A percentile compares a stretch with the other conserved stretches of the same genome.
These are phyloP conservation scores for Chlorella ohadii DNA, from an alignment of 139 green algal species.

Conservation along the genomic window DNA sequence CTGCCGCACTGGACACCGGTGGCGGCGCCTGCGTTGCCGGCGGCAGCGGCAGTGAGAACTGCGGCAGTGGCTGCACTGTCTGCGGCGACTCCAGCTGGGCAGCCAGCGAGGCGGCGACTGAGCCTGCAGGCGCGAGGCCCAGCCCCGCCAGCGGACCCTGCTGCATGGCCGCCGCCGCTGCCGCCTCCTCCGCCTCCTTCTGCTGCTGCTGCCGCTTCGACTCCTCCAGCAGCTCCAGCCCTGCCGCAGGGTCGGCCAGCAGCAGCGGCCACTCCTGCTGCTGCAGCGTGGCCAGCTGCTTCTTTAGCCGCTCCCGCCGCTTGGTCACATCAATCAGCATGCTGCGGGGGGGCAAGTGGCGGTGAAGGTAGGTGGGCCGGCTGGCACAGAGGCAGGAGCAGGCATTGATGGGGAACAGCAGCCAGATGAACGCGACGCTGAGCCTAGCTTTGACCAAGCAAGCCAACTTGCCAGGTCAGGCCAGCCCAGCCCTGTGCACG, in stretches of 20 bases:
- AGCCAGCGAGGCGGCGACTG: background rate
- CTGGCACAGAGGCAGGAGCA: too few relatives aligned
- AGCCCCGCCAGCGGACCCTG: background rate
- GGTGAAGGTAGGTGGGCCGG: background rate
- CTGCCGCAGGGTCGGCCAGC: background rate
- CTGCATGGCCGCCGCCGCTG: background rate
- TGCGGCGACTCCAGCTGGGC: background rate
- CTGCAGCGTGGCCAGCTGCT: background rate
- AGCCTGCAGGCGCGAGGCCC: background rate
- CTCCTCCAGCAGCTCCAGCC: constrained; percentile 18
- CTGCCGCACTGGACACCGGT: too few relatives aligned
- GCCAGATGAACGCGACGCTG: too few relatives aligned
- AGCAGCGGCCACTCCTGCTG: constrained; percentile 11
- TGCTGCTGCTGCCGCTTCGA: background rate
- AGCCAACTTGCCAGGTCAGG: too few relatives aligned
- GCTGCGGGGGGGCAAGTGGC: background rate
- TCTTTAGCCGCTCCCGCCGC: constrained; percentile 61
- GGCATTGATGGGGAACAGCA: too few relatives aligned
- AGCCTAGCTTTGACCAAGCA: too few relatives aligned
- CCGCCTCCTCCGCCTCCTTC: background rate
- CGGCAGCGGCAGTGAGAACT: background rate
- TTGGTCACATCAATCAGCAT: constrained; percentile 57
- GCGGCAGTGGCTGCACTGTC: background rate
- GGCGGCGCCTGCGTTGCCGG: background rate
- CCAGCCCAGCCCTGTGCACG: too few relatives aligned